These are phyloP conservation scores for Paspalum notatum DNA, from an alignment of 176 grass and related monocot genomes.

Conservation along the genomic window DNA sequence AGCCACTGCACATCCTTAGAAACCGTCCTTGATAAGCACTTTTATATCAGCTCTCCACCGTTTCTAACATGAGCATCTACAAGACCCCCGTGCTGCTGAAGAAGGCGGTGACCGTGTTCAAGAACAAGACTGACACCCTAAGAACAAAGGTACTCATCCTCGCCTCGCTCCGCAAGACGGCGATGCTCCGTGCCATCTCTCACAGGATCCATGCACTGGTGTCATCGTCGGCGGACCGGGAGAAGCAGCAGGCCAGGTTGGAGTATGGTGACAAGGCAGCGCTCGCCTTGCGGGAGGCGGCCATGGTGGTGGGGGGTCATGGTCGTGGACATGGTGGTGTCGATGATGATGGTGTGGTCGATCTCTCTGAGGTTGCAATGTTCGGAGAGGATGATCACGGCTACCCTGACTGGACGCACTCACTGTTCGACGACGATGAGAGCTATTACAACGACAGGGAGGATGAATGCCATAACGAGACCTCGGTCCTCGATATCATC, in stretches of 20 bases:
- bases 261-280: conserved; percentile 35
- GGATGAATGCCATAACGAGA: conserved; percentile 12
- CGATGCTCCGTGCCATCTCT: conserved; percentile 44
- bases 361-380: conserved; percentile 38
- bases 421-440: conserved; percentile 46
- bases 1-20: not conserved
- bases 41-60: not conserved
- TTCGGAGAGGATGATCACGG: conserved; percentile 17
- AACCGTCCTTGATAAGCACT: conserved; percentile 8
- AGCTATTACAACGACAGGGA: not conserved
- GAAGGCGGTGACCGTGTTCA: conserved; percentile 57
- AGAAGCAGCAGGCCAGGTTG: conserved; percentile 7
- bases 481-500: conserved; percentile 73
- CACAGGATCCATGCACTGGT: conserved; percentile 66
- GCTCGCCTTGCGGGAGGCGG: conserved; percentile 29
- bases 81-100: conserved; percentile 70
- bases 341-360: not conserved
- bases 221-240: conserved; percentile 19
- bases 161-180: conserved; percentile 48
- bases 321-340: not conserved
- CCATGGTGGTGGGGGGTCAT: too few species aligned
- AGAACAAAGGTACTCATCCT: conserved; percentile 62
- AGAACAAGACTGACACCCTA: conserved; percentile 54
- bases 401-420: conserved; percentile 49
- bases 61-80: conserved; percentile 54